A percentile compares a stretch with the other conserved stretches of the same genome.
These are phyloP conservation scores for Colletotrichum lindemuthianum DNA, from an alignment of 2,329 filamentous ascomycete species.

Conservation along the genomic window DNA sequence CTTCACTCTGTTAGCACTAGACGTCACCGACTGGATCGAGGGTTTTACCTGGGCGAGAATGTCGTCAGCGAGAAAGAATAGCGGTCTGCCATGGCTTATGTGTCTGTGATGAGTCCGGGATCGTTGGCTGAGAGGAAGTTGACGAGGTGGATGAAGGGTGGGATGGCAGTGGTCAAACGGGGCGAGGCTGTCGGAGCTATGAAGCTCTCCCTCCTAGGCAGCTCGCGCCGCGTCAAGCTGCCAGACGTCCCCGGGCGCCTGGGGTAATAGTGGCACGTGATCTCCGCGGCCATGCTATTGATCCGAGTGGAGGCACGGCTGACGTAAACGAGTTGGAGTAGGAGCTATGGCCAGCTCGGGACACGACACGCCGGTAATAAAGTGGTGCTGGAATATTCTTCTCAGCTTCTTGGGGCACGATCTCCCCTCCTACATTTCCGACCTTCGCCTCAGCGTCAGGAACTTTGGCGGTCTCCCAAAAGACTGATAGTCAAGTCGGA, in stretches of 20 bases:
- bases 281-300: background rate
- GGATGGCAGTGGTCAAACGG: constrained; percentile 33
- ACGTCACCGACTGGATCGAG: constrained; percentile 36
- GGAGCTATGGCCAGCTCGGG: constrained; percentile 32
- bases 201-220: constrained; percentile 38
- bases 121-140: constrained; percentile 4
- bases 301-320: constrained; percentile 6
- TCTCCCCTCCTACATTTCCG: background rate
- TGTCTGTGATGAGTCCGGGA: constrained; percentile 15
- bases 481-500: constrained; percentile 22
- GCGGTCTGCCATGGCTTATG: constrained; percentile 85
- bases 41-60: constrained; percentile 94
- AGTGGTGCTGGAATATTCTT: constrained; percentile 36
- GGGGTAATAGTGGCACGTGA: constrained; percentile 16
- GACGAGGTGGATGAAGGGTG: constrained; percentile 26
- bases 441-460: constrained; percentile 3
- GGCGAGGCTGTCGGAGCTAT: constrained; percentile 37
- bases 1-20: constrained; percentile 57
- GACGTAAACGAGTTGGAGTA: background rate
- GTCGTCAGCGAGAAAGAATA: constrained; percentile 99
- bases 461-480: constrained; percentile 16
- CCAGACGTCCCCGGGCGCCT: constrained; percentile 14
- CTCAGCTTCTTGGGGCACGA: background rate
- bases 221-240: constrained; percentile 40
- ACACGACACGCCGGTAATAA: constrained; percentile 24